phyloP scores from a whole-genome alignment of 805 yeast species.

The Blastobotrys muscicola region DNA sequence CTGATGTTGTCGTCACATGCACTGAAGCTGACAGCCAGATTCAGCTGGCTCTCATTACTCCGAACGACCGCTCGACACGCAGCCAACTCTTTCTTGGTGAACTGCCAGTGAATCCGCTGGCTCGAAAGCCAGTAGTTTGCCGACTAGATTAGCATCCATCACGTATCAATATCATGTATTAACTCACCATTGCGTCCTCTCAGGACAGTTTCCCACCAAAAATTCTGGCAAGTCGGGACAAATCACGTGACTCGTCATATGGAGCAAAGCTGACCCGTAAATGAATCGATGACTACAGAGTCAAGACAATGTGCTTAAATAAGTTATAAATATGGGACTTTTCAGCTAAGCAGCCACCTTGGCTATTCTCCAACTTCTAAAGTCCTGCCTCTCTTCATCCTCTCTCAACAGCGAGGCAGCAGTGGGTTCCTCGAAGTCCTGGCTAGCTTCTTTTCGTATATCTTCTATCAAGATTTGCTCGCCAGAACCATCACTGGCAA shows the following conservation, averaged over 20 bases:
- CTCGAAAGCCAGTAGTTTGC: constrained; percentile 86
- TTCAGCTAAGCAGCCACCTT: too few relatives aligned
- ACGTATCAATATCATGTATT: too few relatives aligned
- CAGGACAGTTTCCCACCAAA: too few relatives aligned
- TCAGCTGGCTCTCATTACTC: constrained; percentile 21
- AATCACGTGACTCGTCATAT: too few relatives aligned
- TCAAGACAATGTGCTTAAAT: too few relatives aligned
- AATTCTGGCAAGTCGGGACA: too few relatives aligned
- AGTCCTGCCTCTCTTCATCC: constrained; percentile 10
- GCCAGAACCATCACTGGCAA: too few relatives aligned
- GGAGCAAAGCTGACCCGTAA: too few relatives aligned
- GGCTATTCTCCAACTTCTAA: constrained; percentile 9
- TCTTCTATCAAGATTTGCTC: neutral
- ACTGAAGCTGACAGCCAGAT: constrained; percentile 12
- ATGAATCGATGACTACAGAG: too few relatives aligned
- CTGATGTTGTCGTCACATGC: constrained; percentile 33
- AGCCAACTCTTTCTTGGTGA: constrained; percentile 49
- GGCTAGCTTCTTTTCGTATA: neutral
- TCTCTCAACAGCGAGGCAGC: constrained; percentile 6
- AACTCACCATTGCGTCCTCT: too few relatives aligned
- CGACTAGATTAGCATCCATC: constrained; percentile 39
- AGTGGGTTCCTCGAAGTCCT: too few relatives aligned
- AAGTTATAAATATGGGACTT: too few relatives aligned
- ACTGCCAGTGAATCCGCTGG: constrained; percentile 75
- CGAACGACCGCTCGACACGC: constrained; percentile 30